A percentile compares a stretch with the other conserved stretches of the same genome.
phyloP scores from a whole-genome alignment of 441 rosid species.

The Hura crepitans region DNA sequence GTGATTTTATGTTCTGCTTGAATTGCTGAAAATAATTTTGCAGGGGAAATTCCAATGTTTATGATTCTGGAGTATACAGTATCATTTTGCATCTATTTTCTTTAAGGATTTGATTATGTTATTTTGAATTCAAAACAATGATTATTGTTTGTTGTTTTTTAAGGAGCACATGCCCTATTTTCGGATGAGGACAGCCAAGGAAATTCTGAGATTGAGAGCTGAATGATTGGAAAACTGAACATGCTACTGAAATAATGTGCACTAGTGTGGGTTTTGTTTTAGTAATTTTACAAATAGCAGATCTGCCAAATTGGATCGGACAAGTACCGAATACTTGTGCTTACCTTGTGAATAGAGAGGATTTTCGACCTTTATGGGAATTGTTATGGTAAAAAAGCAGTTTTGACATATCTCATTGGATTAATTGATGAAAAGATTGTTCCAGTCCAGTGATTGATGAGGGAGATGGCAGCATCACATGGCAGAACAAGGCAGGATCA shows the following conservation, averaged over 20 bases:
- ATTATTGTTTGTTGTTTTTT: conserved; percentile 6
- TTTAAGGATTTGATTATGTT: background rate
- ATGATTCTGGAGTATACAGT: too few species aligned
- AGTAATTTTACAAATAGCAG: conserved; percentile 6
- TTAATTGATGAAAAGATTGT: conserved; percentile 9
- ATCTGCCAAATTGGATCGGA: background rate
- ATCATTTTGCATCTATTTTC: background rate
- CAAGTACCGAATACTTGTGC: background rate
- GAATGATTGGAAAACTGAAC: conserved; percentile 34
- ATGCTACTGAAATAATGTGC: background rate
- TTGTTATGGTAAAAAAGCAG: conserved; percentile 2
- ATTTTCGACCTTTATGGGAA: too few species aligned
- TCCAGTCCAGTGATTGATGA: background rate
- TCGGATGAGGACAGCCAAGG: conserved; percentile 76
- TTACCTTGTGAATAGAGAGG: conserved; percentile 18
- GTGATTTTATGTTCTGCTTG: too few species aligned
- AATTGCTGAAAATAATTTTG: too few species aligned
- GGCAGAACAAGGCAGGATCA: conserved; percentile 7
- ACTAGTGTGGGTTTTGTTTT: conserved; percentile 2
- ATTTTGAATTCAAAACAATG: background rate
- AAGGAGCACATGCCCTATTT: conserved; percentile 88
- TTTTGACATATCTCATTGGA: conserved; percentile 2
- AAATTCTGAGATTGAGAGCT: conserved; percentile 71
- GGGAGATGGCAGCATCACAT: background rate
- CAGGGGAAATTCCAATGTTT: too few species aligned